Percentiles rank a stretch among this genome's conserved stretches.
phyloP scores from a whole-genome alignment of 805 yeast species.

The Teunomyces pallodes region DNA sequence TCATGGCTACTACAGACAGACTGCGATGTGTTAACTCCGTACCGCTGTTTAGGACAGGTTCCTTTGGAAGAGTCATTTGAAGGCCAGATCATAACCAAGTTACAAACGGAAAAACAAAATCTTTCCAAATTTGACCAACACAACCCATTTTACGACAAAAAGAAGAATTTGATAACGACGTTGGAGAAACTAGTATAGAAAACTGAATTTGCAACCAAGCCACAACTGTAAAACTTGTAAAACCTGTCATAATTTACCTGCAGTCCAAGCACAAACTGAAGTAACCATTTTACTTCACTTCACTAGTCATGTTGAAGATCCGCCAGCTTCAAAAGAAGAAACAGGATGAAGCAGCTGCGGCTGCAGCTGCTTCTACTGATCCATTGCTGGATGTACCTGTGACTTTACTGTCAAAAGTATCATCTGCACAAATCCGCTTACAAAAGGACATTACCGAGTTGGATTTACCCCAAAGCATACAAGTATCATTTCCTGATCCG shows the following conservation, averaged over 20 bases:
- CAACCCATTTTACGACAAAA: neutral
- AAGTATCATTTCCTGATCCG: constrained; percentile 49
- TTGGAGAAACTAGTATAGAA: neutral
- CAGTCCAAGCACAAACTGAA: neutral
- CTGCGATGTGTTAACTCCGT: neutral
- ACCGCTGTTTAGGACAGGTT: neutral
- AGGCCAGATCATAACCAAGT: neutral
- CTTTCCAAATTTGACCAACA: neutral
- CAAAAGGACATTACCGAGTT: constrained; percentile 76
- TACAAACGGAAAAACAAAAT: neutral
- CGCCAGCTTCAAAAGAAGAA: constrained; percentile 59
- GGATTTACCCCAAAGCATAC: constrained; percentile 57
- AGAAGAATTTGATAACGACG: neutral
- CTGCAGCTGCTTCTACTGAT: constrained; percentile 23
- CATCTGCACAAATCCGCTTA: constrained; percentile 68
- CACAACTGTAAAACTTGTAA: neutral
- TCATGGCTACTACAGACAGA: neutral
- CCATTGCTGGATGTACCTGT: neutral
- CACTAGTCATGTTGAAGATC: constrained; percentile 38
- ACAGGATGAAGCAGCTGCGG: constrained; percentile 42
- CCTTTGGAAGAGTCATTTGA: neutral
- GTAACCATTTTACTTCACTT: neutral
- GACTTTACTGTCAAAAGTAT: constrained; percentile 18
- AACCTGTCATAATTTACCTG: neutral
- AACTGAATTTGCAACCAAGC: neutral